Conservation (phyloP, 345 rosid genomes). For the Lepidium sativum region DNA sequence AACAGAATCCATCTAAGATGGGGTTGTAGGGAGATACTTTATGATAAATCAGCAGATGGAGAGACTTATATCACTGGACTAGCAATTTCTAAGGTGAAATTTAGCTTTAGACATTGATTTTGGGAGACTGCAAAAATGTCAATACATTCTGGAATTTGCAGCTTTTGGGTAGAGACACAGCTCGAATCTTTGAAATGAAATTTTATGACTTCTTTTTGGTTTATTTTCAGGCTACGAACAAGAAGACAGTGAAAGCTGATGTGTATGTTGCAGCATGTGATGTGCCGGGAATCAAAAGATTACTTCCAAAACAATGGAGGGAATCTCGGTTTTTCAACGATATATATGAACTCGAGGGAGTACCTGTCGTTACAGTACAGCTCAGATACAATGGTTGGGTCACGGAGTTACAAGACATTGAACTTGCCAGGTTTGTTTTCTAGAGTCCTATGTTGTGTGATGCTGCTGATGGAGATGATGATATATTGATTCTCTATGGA, state of each 20-base stretch:
- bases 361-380: conserved; percentile 85
- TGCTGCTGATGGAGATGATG: not conserved
- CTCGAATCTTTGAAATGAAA: not conserved
- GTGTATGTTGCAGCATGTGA: conserved; percentile 98
- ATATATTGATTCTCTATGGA: not conserved
- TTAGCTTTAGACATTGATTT: not conserved
- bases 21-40: conserved; percentile 92
- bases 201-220: not conserved
- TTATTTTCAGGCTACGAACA: conserved; percentile 68
- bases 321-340: conserved; percentile 66
- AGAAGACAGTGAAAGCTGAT: conserved; percentile 81
- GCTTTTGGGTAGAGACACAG: too few species aligned
- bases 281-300: conserved; percentile 91
- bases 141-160: too few species aligned
- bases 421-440: conserved; percentile 53
- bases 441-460: not conserved
- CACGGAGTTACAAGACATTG: conserved; percentile 77
- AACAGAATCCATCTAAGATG: conserved; percentile 96
- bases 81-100: conserved; percentile 73
- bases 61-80: conserved; percentile 70
- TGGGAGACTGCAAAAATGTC: not conserved
- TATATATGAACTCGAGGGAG: conserved; percentile 90
- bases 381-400: conserved; percentile 98
- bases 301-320: conserved; percentile 77
- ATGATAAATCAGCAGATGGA: conserved; percentile 53